Evolutionary conservation across 352 stramenopile species (phyloP), one percentile per base, ranked within the genome.

Genomic region (Pythium folliculosum): DNA sequence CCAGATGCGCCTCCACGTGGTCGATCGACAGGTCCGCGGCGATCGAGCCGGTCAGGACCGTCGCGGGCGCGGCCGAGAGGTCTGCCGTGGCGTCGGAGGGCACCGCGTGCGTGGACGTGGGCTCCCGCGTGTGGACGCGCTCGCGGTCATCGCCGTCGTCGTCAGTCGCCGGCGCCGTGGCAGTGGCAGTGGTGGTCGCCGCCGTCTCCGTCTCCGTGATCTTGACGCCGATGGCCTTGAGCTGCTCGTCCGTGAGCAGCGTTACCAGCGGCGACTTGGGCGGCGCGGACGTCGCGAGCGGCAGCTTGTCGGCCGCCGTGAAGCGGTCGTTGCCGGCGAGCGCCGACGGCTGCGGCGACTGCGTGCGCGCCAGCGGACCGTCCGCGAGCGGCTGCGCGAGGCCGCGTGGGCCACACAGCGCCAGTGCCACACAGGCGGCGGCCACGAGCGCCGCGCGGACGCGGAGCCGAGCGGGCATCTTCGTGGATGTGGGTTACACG

Each of bases 1-100:
- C 77, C 10, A 94, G 64, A 75, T 94, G 86, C 21, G 85, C 80
- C 60, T 89, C 83, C 8, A 94, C 83, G 65, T 90, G 82, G 60
- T 91, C 77, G 44, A 94, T 94, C 5, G 85, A 91, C 3, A 89
- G 61, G 50, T 92, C 81, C 8, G 76, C 59, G 8, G 59, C 68
- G 17, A 50, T 52, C 12, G 68, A 70, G 6, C 55, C 60, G 2
- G 67, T 49, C 27, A 72, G 40, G 19, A 19, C 40, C 14, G 56
- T 43, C 40, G 40, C 5, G 9, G 40, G 9, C 40, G 40, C 40
- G 14, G 17, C 40, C 40, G 17, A 47, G 17, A 13, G 40, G 6
- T n/a, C 14, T 1, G 14, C 10, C 40, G 40, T 21, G 14, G 13
- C 40, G 40, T 47, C 14, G 14, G 40, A n/a, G 4, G 12, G 2